These are phyloP conservation scores for Margaritispora aquatica DNA, from an alignment of 495 filamentous ascomycete genomes.

Conservation along the genomic window DNA sequence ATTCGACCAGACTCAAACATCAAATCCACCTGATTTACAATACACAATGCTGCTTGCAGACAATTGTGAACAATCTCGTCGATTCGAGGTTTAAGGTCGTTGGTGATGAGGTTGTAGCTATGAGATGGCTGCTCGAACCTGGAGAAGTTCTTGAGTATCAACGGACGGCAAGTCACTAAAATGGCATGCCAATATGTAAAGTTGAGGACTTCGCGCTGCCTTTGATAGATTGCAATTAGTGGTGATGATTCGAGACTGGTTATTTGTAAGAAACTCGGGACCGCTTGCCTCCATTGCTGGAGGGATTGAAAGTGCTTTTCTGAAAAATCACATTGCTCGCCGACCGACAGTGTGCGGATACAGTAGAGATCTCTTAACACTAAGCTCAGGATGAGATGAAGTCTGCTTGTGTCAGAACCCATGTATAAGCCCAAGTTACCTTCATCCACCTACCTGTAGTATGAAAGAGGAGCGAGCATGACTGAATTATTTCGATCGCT, in stretches of 20 bases:
- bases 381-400: conserved; percentile 15
- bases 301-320: conserved; percentile 29
- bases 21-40: conserved; percentile 24
- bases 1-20: conserved; percentile 33
- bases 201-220: conserved; percentile 46
- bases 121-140: not conserved
- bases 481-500: not conserved
- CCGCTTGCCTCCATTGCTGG: conserved; percentile 33
- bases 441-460: conserved; percentile 37
- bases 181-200: conserved; percentile 48
- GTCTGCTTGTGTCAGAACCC: conserved; percentile 1
- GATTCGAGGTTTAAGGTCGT: not conserved
- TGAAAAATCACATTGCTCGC: conserved; percentile 21
- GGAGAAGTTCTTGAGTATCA: not conserved
- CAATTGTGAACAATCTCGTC: conserved; percentile 1
- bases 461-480: conserved; percentile 25
- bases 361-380: conserved; percentile 39
- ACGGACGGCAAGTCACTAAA: conserved; percentile 44
- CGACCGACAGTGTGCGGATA: conserved; percentile 34
- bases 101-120: not conserved
- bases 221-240: conserved; percentile 38
- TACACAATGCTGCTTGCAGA: not conserved
- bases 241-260: conserved; percentile 39
- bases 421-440: conserved; percentile 7
- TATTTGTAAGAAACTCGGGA: conserved; percentile 30